Base-by-base conservation (phyloP, 345 rosid genomes). In the Populus pruinosa region DNA sequence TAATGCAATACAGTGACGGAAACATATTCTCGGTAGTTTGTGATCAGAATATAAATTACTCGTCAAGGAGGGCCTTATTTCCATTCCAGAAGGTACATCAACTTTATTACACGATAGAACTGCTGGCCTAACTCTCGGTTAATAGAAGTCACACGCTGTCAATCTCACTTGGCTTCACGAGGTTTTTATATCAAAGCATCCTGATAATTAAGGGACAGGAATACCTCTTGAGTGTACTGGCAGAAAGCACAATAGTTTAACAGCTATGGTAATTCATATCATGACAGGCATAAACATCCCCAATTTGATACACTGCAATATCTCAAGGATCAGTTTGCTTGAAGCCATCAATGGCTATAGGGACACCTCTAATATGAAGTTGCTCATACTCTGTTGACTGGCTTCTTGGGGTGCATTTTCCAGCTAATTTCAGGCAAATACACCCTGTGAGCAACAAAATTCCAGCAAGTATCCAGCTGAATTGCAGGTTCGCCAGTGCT, bases 401-500 rank as follows among this genome's bases (percentile, higher is more conserved):
- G 64, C 33, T n/a, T 38, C 77, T 72, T 1, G 67, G 39, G 14
- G 66, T n/a, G 67, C 67, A 72, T 43, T 86, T 88, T 49, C 85
- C 65, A 1, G 95, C 86, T 71, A 85, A 86, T 69, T 87, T 88
- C 78, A 90, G 79, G 75, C 92, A 86, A 71, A 86, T 69, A 67
- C 85, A 83, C 76, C 91, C 93, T 6, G 91, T 89, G 71, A 86
- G 81, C 11, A 90, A 79, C 90, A 89, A 69, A 68, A 93, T 86
- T 41, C 86, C 91, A 2, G 87, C 80, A 71, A 93, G 85, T 66
- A 90, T 90, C 98, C 97, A 94, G 84, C 97, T 94, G 85, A 93
- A 94, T 83, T 94, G 98, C 85, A 94, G 73, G 82, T 94, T 93
- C 16, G 95, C 94, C 43, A 93, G 83, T 36, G 94, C 94, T 79